Percentiles rank a stretch among this genome's conserved stretches.
Evolutionary conservation across 2,329 filamentous ascomycete genomes (phyloP).

Genomic region (Furcasterigmium sp.): DNA sequence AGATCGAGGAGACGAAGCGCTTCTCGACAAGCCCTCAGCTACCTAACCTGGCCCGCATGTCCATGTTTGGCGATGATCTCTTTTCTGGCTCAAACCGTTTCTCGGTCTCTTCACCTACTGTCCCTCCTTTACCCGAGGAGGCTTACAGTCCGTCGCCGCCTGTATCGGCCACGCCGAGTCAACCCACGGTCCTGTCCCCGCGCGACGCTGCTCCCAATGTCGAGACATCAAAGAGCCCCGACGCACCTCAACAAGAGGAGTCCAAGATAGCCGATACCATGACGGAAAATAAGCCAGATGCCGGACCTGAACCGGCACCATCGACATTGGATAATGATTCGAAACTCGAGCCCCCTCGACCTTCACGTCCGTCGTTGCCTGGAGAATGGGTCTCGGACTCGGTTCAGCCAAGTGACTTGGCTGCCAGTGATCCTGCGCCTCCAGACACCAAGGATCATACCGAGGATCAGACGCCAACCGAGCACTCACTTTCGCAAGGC

Average conservation of each 20-base stretch:
- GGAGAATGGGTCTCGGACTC: not conserved
- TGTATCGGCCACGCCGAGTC: not conserved
- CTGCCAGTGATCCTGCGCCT: not conserved
- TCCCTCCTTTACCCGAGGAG: conserved; percentile 14
- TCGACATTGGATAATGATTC: no score
- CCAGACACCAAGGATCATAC: not conserved
- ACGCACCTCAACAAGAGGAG: no score
- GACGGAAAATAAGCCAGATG: no score
- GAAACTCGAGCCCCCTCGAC: not conserved
- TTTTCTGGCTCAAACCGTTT: conserved; percentile 33
- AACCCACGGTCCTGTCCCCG: not conserved
- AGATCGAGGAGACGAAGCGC: conserved; percentile 14
- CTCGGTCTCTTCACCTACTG: conserved; percentile 17
- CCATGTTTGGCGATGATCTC: conserved; percentile 54
- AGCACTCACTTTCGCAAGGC: no score
- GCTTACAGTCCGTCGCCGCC: not conserved
- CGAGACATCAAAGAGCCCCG: not conserved
- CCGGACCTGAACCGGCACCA: no score
- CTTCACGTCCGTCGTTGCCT: not conserved
- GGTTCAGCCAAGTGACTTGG: not conserved
- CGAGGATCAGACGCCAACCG: no score
- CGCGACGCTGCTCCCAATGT: not conserved
- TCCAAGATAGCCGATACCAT: no score
- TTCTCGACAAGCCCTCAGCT: conserved; percentile 52
- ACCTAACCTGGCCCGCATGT: conserved; percentile 53